Conservation (phyloP, 192 early-diverging fungal genomes). For the Rhizophagus clarus region DNA sequence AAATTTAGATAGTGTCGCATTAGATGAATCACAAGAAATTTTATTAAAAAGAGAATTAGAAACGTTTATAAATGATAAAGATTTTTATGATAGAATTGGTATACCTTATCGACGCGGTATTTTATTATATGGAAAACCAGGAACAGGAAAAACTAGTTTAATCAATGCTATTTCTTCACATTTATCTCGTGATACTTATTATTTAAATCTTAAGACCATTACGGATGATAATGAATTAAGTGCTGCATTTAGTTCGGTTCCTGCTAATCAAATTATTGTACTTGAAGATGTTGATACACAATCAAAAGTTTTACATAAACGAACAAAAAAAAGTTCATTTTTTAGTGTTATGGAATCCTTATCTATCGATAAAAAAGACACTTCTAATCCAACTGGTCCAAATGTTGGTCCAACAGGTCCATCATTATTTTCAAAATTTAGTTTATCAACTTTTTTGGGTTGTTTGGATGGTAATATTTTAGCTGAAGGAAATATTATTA, state of each 20-base stretch:
- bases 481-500: slow-evolving; percentile 53
- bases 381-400: too few relatives aligned
- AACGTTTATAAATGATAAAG: slow-evolving; percentile 54
- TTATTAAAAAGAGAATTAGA: slow-evolving; percentile 50
- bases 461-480: slow-evolving; percentile 64
- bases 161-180: slow-evolving; percentile 44
- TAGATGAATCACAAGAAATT: slow-evolving; percentile 51
- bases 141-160: slow-evolving; percentile 47
- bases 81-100: slow-evolving; percentile 63
- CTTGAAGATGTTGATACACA: slow-evolving; percentile 63
- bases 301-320: slow-evolving; percentile 45
- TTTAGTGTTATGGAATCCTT: slow-evolving; percentile 17
- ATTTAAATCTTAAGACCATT: slow-evolving; percentile 42
- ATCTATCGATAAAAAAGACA: too few relatives aligned
- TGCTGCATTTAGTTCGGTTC: slow-evolving; percentile 39
- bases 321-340: slow-evolving; percentile 23
- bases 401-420: too few relatives aligned
- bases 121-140: slow-evolving; percentile 41
- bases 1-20: slow-evolving; percentile 55
- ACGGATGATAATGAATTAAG: slow-evolving; percentile 36
- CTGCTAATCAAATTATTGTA: slow-evolving; percentile 49
- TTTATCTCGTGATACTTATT: slow-evolving; percentile 41
- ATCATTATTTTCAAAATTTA: slow-evolving; percentile 27
- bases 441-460: slow-evolving; percentile 52
- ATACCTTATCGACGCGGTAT: slow-evolving; percentile 62